phyloP scores from a whole-genome alignment of 2,329 filamentous ascomycete species.

The Aspergillus calidoustus region DNA sequence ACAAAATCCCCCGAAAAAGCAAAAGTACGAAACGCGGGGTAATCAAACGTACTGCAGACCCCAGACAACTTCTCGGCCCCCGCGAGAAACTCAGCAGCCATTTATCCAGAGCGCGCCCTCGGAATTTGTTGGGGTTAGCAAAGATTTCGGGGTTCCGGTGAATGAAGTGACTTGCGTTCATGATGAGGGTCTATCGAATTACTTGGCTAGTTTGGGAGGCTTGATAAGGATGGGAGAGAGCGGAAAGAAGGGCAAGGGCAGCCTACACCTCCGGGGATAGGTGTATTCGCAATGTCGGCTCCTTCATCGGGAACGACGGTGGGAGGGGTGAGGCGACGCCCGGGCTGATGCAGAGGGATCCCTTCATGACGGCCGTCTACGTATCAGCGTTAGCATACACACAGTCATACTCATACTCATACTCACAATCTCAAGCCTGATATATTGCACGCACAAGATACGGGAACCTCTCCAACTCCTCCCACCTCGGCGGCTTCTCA shows the following conservation, averaged over 20 bases:
- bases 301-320: constrained; percentile 6
- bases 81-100: constrained; percentile 14
- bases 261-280: too few species aligned
- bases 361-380: constrained; percentile 13
- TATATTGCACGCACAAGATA: constrained; percentile 5
- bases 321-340: constrained; percentile 6
- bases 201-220: too few species aligned
- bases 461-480: constrained; percentile 10
- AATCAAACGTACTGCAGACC: constrained; percentile 7
- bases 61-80: constrained; percentile 13
- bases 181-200: too few species aligned
- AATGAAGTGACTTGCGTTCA: constrained; percentile 10
- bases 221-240: too few species aligned
- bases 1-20: neutral
- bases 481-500: neutral
- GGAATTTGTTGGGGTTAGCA: neutral
- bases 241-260: too few species aligned
- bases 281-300: neutral
- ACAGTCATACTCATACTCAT: too few species aligned
- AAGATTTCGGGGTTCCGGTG: constrained; percentile 12
- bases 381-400: too few species aligned
- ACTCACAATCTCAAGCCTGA: neutral
- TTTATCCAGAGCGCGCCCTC: neutral
- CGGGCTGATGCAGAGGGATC: constrained; percentile 10
- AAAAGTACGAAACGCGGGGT: neutral